These are phyloP conservation scores for Hibiscus syriacus DNA, from an alignment of 345 rosid genomes.

Conservation along the genomic window DNA sequence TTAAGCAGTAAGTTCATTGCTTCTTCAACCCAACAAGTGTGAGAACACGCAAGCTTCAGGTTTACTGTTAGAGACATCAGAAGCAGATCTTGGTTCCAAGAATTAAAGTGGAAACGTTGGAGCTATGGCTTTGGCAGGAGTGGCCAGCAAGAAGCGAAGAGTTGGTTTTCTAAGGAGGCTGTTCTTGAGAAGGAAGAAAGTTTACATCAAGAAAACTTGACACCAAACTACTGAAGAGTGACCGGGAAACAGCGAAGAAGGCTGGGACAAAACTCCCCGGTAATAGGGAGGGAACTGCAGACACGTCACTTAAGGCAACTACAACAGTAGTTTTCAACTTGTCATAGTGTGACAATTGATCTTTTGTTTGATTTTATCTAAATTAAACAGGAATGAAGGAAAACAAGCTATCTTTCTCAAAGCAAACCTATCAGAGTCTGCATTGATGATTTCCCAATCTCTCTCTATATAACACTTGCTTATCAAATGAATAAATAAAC, in stretches of 20 bases:
- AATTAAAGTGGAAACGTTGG: constrained; percentile 17
- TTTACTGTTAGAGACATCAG: constrained; percentile 23
- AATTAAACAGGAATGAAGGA: background rate
- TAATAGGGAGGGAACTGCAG: too few relatives aligned
- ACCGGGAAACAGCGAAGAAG: background rate
- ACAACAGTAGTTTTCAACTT: background rate
- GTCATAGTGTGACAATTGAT: background rate
- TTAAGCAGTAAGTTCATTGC: background rate
- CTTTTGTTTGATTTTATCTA: background rate
- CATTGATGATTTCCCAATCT: background rate
- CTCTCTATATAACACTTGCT: background rate
- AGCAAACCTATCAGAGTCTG: background rate
- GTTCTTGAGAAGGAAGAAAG: constrained; percentile 62
- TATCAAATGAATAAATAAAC: background rate
- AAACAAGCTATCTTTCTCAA: background rate
- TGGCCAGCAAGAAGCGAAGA: constrained; percentile 53
- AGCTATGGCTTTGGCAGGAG: constrained; percentile 30
- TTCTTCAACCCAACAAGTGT: constrained; percentile 13
- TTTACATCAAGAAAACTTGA: constrained; percentile 39
- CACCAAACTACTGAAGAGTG: constrained; percentile 20
- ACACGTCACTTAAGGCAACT: too few relatives aligned
- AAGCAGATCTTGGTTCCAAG: constrained; percentile 20
- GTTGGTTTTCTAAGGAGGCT: constrained; percentile 56
- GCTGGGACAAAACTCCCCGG: background rate
- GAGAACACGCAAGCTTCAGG: constrained; percentile 13